These are phyloP conservation scores for Terfezia claveryi DNA, from an alignment of 495 filamentous ascomycete genomes.

Conservation along the genomic window DNA sequence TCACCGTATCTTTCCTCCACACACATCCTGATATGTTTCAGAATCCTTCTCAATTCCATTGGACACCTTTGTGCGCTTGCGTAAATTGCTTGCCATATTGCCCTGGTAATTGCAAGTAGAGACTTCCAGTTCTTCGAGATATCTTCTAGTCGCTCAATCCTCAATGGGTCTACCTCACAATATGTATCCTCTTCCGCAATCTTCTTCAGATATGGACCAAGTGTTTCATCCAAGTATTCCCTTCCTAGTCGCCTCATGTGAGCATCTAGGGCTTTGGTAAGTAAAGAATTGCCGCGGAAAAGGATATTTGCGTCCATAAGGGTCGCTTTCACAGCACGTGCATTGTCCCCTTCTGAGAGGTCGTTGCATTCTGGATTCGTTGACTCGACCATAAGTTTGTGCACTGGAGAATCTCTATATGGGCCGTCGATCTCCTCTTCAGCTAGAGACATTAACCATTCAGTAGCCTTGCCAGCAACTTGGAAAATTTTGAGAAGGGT, in stretches of 20 bases:
- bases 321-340: background rate
- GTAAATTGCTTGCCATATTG: slow-evolving; percentile 66
- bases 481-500: slow-evolving; percentile 87
- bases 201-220: slow-evolving; percentile 62
- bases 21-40: slow-evolving; percentile 80
- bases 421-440: slow-evolving; percentile 88
- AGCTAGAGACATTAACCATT: slow-evolving; percentile 82
- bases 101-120: slow-evolving; percentile 52
- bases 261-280: slow-evolving; percentile 81
- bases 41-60: slow-evolving; percentile 61
- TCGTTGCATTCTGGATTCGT: background rate
- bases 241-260: slow-evolving; percentile 90
- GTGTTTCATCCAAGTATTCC: slow-evolving; percentile 75
- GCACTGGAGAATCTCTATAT: background rate
- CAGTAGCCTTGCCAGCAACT: slow-evolving; percentile 65
- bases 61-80: slow-evolving; percentile 53
- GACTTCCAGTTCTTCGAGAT: slow-evolving; percentile 65
- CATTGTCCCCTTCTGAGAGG: slow-evolving; percentile 25
- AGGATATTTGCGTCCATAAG: slow-evolving; percentile 76
- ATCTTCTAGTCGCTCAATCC: slow-evolving; percentile 47
- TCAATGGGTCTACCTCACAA: slow-evolving; percentile 83
- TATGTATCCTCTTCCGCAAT: slow-evolving; percentile 76
- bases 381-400: background rate
- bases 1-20: slow-evolving; percentile 96
- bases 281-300: slow-evolving; percentile 82